Conservation (phyloP, 352 stramenopile genomes). For the Pythium plurisporium region DNA sequence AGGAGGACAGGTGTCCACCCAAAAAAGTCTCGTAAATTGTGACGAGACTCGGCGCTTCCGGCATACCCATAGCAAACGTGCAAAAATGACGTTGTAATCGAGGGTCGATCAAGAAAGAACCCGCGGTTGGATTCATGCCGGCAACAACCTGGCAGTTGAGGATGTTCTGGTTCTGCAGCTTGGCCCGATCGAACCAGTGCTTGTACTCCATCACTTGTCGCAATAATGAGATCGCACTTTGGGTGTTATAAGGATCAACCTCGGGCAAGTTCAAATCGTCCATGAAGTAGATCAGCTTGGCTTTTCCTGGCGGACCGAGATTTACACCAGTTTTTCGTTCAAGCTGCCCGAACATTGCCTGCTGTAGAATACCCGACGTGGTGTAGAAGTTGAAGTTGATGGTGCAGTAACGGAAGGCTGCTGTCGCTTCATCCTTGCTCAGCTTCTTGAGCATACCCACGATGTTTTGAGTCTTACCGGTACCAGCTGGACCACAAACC, state of each 20-base stretch:
- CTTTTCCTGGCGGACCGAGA: constrained; percentile 71
- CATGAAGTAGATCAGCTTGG: constrained; percentile 93
- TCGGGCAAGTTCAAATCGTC: constrained; percentile 96
- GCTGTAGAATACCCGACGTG: constrained; percentile 63
- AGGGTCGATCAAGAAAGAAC: constrained; percentile 92
- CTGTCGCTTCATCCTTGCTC: constrained; percentile 77
- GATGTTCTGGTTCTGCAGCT: constrained; percentile 92
- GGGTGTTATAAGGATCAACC: constrained; percentile 93
- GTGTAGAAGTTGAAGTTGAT: constrained; percentile 89
- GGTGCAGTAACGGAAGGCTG: constrained; percentile 75
- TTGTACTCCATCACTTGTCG: constrained; percentile 94
- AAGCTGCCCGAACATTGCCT: constrained; percentile 82
- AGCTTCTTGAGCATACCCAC: constrained; percentile 94
- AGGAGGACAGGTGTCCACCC: constrained; percentile 90
- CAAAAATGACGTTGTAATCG: constrained; percentile 94
- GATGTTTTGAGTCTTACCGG: constrained; percentile 94
- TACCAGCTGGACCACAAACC: constrained; percentile 92
- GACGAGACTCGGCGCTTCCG: constrained; percentile 83
- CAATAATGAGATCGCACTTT: constrained; percentile 91
- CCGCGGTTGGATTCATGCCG: constrained; percentile 94
- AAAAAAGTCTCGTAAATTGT: constrained; percentile 95
- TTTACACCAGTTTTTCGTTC: constrained; percentile 85
- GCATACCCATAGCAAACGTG: constrained; percentile 90
- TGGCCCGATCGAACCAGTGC: constrained; percentile 92
- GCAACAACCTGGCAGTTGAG: constrained; percentile 92